These are phyloP conservation scores for Akanthomyces dipterigenus DNA, from an alignment of 2,329 filamentous ascomycete species.

Conservation along the genomic window DNA sequence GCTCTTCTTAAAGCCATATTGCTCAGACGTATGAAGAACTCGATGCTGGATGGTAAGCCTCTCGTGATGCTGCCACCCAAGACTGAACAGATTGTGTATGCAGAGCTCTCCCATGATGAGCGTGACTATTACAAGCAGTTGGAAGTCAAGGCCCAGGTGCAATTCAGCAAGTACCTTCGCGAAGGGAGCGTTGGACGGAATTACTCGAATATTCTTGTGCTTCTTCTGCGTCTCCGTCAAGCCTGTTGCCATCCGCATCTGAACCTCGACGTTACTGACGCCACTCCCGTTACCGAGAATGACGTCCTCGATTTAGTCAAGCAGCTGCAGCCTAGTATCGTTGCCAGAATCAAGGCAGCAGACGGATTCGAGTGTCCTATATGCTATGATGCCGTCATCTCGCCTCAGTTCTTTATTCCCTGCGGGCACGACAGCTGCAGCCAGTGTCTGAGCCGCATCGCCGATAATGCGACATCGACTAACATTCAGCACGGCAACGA, in stretches of 20 bases:
- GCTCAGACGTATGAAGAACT: slow-evolving; percentile 74
- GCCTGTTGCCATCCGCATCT: slow-evolving; percentile 40
- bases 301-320: slow-evolving; percentile 58
- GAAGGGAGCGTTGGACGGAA: slow-evolving; percentile 58
- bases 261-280: slow-evolving; percentile 29
- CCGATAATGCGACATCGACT: slow-evolving; percentile 49
- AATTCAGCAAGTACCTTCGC: slow-evolving; percentile 71
- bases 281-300: slow-evolving; percentile 31
- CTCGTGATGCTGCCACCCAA: slow-evolving; percentile 72
- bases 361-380: slow-evolving; percentile 72
- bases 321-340: slow-evolving; percentile 50
- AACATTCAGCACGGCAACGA: slow-evolving; percentile 56
- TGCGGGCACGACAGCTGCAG: slow-evolving; percentile 77
- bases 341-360: slow-evolving; percentile 54
- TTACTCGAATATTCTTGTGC: slow-evolving; percentile 74
- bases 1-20: slow-evolving; percentile 73
- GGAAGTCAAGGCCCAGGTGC: slow-evolving; percentile 58
- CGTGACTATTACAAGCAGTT: slow-evolving; percentile 70
- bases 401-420: slow-evolving; percentile 71
- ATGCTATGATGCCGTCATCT: slow-evolving; percentile 69
- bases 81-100: slow-evolving; percentile 67
- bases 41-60: slow-evolving; percentile 70
- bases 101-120: slow-evolving; percentile 68
- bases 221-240: slow-evolving; percentile 77
- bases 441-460: slow-evolving; percentile 67